phyloP scores from a whole-genome alignment of 352 stramenopile species.

The Pelagophyceae sp. region DNA sequence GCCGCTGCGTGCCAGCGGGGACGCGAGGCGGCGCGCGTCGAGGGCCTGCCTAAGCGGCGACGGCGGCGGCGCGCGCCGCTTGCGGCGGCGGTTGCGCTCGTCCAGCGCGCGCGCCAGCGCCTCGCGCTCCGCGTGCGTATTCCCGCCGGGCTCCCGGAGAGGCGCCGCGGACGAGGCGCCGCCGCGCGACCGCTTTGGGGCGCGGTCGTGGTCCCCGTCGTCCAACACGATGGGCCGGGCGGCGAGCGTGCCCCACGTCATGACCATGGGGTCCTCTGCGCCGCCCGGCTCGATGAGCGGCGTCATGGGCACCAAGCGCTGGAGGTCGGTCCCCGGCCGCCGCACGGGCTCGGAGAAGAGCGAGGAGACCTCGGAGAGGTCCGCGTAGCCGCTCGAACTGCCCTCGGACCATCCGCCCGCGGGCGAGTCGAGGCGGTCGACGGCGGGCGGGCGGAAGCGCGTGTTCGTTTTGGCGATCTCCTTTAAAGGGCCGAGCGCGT shows the following conservation, averaged over 20 bases:
- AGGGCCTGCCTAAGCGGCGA: not conserved
- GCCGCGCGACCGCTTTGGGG: too few relatives aligned
- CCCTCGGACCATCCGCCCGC: too few relatives aligned
- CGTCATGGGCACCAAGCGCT: conserved; percentile 12
- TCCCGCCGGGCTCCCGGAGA: not conserved
- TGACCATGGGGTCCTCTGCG: not conserved
- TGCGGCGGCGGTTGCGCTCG: not conserved
- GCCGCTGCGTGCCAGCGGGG: not conserved
- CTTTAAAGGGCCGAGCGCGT: not conserved
- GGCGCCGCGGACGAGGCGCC: too few relatives aligned
- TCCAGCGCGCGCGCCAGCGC: not conserved
- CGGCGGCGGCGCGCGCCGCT: not conserved
- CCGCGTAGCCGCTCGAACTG: not conserved
- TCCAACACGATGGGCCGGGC: not conserved
- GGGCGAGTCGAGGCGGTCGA: not conserved
- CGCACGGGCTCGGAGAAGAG: not conserved
- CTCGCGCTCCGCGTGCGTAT: not conserved
- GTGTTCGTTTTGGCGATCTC: not conserved
- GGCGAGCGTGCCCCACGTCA: conserved; percentile 6
- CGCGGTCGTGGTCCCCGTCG: too few relatives aligned
- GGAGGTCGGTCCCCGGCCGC: not conserved
- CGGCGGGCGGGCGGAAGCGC: too few relatives aligned
- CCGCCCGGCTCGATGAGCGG: not conserved
- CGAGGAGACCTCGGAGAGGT: not conserved
- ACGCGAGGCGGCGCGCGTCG: not conserved